phyloP scores from a whole-genome alignment of 2,329 filamentous ascomycete species.

The Nemania bipapillata region DNA sequence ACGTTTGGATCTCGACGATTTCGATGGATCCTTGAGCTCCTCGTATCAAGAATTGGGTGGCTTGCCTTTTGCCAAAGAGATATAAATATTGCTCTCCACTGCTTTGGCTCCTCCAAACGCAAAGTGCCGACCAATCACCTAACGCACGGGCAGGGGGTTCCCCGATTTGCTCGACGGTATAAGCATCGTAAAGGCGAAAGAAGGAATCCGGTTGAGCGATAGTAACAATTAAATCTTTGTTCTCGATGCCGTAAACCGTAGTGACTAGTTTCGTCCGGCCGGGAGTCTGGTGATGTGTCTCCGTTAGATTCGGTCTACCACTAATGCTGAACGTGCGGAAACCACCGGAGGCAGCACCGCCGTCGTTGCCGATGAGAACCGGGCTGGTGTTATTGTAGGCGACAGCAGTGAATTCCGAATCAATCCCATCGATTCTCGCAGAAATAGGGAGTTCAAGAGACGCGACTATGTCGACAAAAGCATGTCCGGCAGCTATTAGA shows the following conservation, averaged over 20 bases:
- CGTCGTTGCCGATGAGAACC: slow-evolving; percentile 60
- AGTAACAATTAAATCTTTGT: slow-evolving; percentile 55
- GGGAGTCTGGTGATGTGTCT: slow-evolving; percentile 51
- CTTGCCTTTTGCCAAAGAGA: slow-evolving; percentile 58
- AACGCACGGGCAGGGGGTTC: slow-evolving; percentile 52
- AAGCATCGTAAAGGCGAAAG: slow-evolving; percentile 55
- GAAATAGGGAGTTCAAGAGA: slow-evolving; percentile 43
- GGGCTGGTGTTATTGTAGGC: slow-evolving; percentile 54
- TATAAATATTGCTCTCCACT: slow-evolving; percentile 58
- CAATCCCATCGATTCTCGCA: slow-evolving; percentile 51
- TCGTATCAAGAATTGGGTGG: slow-evolving; percentile 55
- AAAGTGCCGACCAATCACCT: slow-evolving; percentile 62
- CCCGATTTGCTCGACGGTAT: slow-evolving; percentile 49
- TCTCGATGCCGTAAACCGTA: slow-evolving; percentile 53
- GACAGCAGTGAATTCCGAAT: slow-evolving; percentile 57
- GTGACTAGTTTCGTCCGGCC: slow-evolving; percentile 60
- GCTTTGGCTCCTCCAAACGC: slow-evolving; percentile 56
- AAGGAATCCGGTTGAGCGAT: slow-evolving; percentile 58
- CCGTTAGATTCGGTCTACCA: slow-evolving; percentile 48
- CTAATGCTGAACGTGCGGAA: slow-evolving; percentile 55
- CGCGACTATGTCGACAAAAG: background rate
- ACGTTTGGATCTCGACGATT: slow-evolving; percentile 59
- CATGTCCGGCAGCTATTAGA: slow-evolving; percentile 4
- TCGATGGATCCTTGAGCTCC: slow-evolving; percentile 47
- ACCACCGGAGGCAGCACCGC: slow-evolving; percentile 57